These are phyloP conservation scores for Talaromyces verruculosus DNA, from an alignment of 2,329 filamentous ascomycete genomes.

Conservation along the genomic window DNA sequence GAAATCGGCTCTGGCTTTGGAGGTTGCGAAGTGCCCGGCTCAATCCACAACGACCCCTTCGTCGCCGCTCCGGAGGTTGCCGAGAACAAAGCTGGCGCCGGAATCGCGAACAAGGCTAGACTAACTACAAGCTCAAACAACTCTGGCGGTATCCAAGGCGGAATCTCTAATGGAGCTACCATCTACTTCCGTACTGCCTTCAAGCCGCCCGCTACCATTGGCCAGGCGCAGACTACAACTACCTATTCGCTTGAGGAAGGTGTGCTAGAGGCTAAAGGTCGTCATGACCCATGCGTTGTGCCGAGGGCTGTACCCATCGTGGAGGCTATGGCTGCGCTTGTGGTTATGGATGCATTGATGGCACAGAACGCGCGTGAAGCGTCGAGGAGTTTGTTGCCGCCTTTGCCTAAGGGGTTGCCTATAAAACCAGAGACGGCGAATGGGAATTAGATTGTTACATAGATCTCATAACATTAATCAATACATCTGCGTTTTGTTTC, in stretches of 20 bases:
- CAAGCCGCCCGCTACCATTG: conserved; percentile 93
- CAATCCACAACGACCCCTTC: conserved; percentile 89
- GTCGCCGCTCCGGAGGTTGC: conserved; percentile 53
- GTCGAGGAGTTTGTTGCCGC: conserved; percentile 49
- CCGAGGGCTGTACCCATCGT: conserved; percentile 71
- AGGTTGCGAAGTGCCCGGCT: conserved; percentile 81
- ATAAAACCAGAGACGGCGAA: conserved; percentile 26
- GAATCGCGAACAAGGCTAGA: conserved; percentile 46
- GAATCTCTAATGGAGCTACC: conserved; percentile 87
- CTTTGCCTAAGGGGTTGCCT: conserved; percentile 38
- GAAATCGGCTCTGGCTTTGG: conserved; percentile 92
- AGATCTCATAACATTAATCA: background rate
- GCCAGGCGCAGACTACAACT: conserved; percentile 79
- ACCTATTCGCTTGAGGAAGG: conserved; percentile 76
- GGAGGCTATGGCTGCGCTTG: conserved; percentile 86
- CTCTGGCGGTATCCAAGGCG: conserved; percentile 90
- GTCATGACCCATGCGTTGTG: conserved; percentile 92
- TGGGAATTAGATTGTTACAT: conserved; percentile 8
- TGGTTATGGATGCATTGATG: conserved; percentile 82
- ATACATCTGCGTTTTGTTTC: background rate
- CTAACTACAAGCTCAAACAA: conserved; percentile 91
- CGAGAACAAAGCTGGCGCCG: conserved; percentile 21
- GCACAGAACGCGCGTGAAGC: conserved; percentile 68
- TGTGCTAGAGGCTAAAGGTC: conserved; percentile 82
- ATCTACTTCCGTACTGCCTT: conserved; percentile 95